These are phyloP conservation scores for Penicillium sp. DNA, from an alignment of 2,329 filamentous ascomycete species.

Conservation along the genomic window DNA sequence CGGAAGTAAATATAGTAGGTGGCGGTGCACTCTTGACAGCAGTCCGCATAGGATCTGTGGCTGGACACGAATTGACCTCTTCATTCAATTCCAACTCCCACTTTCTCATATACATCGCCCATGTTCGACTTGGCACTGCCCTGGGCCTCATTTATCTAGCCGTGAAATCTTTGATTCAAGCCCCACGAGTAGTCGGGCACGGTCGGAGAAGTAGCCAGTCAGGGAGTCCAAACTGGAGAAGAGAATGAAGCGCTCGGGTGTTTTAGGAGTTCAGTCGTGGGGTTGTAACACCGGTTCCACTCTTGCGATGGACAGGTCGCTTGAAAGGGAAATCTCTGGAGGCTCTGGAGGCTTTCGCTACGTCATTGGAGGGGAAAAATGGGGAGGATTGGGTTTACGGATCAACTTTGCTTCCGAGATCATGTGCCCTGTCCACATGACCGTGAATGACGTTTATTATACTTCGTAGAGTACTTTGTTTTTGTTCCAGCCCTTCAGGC, in stretches of 20 bases:
- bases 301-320: conserved; percentile 4
- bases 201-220: conserved; percentile 13
- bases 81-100: background rate
- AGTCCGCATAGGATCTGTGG: too few species aligned
- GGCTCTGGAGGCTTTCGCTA: too few species aligned
- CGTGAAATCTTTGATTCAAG: conserved; percentile 4
- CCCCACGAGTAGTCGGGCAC: conserved; percentile 16
- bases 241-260: conserved; percentile 12
- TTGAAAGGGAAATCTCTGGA: background rate
- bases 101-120: background rate
- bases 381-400: background rate
- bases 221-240: conserved; percentile 5
- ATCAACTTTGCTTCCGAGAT: background rate
- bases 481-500: background rate
- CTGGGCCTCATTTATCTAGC: conserved; percentile 1
- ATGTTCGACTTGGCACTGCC: conserved; percentile 2
- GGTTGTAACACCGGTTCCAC: background rate
- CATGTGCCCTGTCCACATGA: conserved; percentile 18
- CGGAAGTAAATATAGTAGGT: background rate
- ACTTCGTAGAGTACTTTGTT: background rate
- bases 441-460: conserved; percentile 11
- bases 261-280: conserved; percentile 20
- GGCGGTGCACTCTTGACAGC: background rate
- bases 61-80: too few species aligned
- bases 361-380: conserved; percentile 4